phyloP scores from a whole-genome alignment of 495 filamentous ascomycete species.

The Extremus antarcticus region DNA sequence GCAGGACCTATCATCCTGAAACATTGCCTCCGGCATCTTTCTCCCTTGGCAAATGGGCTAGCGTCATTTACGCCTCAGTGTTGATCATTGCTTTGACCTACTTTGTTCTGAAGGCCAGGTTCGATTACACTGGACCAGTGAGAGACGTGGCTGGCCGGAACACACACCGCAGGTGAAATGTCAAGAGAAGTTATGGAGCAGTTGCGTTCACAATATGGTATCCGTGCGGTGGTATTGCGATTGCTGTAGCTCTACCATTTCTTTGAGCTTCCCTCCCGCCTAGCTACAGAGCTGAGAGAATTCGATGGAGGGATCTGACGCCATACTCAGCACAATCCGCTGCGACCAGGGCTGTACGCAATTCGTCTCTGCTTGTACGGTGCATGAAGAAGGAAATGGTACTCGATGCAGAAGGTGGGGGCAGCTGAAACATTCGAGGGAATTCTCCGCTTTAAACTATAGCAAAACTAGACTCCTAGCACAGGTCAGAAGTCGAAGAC shows the following conservation, averaged over 20 bases:
- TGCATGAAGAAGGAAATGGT: too few relatives aligned
- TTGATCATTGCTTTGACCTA: neutral
- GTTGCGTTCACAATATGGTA: neutral
- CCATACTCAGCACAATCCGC: too few relatives aligned
- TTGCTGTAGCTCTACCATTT: neutral
- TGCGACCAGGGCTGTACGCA: too few relatives aligned
- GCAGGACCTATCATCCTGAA: neutral
- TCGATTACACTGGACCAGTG: neutral
- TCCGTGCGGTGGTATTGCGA: neutral
- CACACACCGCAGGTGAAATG: neutral
- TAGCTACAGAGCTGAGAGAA: too few relatives aligned
- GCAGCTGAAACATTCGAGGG: too few relatives aligned
- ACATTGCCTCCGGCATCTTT: slow-evolving; percentile 1
- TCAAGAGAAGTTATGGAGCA: neutral
- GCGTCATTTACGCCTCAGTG: neutral
- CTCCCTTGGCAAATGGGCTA: slow-evolving; percentile 19
- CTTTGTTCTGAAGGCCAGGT: neutral
- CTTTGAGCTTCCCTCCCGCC: too few relatives aligned
- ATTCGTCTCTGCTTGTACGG: too few relatives aligned
- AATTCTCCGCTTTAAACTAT: too few relatives aligned
- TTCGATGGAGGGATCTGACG: too few relatives aligned
- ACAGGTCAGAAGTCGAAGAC: too few relatives aligned
- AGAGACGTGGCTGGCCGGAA: neutral
- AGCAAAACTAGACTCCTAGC: too few relatives aligned
- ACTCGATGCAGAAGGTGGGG: too few relatives aligned